A percentile compares a stretch with the other conserved stretches of the same genome.
Conservation (phyloP, 2,329 filamentous ascomycete species). For the Talaromyces sp. region DNA sequence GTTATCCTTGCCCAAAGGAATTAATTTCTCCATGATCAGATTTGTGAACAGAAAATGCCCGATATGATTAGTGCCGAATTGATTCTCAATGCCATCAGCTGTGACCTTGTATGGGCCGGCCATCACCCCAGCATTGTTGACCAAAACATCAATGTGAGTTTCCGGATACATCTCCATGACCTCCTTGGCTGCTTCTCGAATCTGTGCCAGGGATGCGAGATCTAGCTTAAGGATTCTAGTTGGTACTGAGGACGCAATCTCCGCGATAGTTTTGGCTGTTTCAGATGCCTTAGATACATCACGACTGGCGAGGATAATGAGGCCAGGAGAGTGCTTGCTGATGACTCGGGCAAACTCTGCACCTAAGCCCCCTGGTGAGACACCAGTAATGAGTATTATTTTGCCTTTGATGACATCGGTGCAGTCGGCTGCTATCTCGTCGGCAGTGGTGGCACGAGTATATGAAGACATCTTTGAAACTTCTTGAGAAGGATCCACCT, state of each 20-base stretch:
- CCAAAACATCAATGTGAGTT: neutral
- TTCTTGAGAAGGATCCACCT: neutral
- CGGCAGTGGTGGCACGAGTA: neutral
- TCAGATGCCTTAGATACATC: neutral
- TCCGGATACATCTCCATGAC: neutral
- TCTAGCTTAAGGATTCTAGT: neutral
- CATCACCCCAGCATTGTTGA: neutral
- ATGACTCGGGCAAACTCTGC: neutral
- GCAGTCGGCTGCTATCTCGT: neutral
- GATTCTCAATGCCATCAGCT: neutral
- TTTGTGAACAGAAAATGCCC: neutral
- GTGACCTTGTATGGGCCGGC: neutral
- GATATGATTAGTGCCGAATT: neutral
- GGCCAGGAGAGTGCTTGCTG: neutral
- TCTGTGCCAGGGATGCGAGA: neutral
- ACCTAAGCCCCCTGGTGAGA: neutral
- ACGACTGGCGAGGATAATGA: neutral
- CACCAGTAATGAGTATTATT: neutral
- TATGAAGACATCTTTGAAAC: neutral
- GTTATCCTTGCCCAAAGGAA: neutral
- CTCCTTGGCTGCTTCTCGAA: neutral
- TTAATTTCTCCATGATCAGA: neutral
- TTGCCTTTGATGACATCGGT: neutral
- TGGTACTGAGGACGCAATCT: neutral
- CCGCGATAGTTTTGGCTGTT: neutral